Evolutionary conservation across 768 basidiomycete genomes (phyloP).

Genomic region (Mycena haematopus): DNA sequence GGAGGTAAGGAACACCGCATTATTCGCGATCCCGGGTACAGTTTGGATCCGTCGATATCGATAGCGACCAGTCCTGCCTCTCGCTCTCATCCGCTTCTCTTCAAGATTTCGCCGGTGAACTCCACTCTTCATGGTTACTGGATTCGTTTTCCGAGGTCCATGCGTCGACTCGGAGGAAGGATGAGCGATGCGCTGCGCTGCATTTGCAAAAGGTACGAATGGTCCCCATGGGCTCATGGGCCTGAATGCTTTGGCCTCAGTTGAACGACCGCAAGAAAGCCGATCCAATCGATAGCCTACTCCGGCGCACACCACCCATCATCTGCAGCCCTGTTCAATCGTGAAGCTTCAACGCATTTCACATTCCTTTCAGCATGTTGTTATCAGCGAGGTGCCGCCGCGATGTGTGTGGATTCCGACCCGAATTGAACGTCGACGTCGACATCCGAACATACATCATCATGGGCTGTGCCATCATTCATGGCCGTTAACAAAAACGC

Average conservation of each 20-base stretch:
- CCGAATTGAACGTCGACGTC: neutral
- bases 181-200: neutral
- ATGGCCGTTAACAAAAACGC: neutral
- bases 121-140: slow-evolving; percentile 9
- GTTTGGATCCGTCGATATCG: slow-evolving; percentile 12
- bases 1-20: too few relatives aligned
- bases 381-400: neutral
- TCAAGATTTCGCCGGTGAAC: neutral
- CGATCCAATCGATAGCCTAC: too few relatives aligned
- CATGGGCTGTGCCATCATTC: slow-evolving; percentile 16
- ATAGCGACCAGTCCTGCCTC: slow-evolving; percentile 12
- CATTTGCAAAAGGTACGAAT: neutral
- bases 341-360: too few relatives aligned
- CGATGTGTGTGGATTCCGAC: slow-evolving; percentile 1
- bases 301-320: neutral
- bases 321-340: neutral
- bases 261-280: neutral
- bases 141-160: neutral
- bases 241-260: neutral
- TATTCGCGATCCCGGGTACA: neutral
- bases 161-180: neutral
- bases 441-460: neutral
- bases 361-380: slow-evolving; percentile 1
- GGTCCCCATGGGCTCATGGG: too few relatives aligned
- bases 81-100: neutral